These are phyloP conservation scores for Aureoboletus auriporus DNA, from an alignment of 768 basidiomycete genomes.

Conservation along the genomic window DNA sequence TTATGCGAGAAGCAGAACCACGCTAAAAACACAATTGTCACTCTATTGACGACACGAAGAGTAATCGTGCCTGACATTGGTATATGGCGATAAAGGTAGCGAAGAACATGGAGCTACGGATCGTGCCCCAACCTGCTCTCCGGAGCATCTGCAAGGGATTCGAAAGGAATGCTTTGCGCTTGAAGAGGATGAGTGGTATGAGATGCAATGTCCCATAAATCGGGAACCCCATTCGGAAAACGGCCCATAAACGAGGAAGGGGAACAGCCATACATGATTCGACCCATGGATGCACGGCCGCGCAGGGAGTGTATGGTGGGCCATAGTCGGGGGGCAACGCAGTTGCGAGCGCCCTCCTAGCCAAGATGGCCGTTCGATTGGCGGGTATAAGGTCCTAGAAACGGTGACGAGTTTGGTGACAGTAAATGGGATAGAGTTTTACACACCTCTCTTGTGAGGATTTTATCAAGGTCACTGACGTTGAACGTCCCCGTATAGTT, in stretches of 20 bases:
- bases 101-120: slow-evolving; percentile 83
- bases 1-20: slow-evolving; percentile 66
- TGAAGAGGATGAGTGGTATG: slow-evolving; percentile 82
- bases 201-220: slow-evolving; percentile 89
- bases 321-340: slow-evolving; percentile 40
- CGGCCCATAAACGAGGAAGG: slow-evolving; percentile 62
- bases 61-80: slow-evolving; percentile 51
- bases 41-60: too few species aligned
- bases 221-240: slow-evolving; percentile 80
- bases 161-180: slow-evolving; percentile 58
- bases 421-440: too few species aligned
- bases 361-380: slow-evolving; percentile 47
- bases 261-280: slow-evolving; percentile 47
- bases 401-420: too few species aligned
- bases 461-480: slow-evolving; percentile 48
- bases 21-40: slow-evolving; percentile 31
- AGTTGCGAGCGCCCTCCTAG: slow-evolving; percentile 36
- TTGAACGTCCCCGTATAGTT: slow-evolving; percentile 57
- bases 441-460: too few species aligned
- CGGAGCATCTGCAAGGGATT: slow-evolving; percentile 66
- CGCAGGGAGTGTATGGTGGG: slow-evolving; percentile 55
- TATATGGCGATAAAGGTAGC: slow-evolving; percentile 79
- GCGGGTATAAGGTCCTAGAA: slow-evolving; percentile 49
- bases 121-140: slow-evolving; percentile 64
- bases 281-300: slow-evolving; percentile 72